These are phyloP conservation scores for Elongisporangium anandrum DNA, from an alignment of 352 stramenopile genomes.

Conservation along the genomic window DNA sequence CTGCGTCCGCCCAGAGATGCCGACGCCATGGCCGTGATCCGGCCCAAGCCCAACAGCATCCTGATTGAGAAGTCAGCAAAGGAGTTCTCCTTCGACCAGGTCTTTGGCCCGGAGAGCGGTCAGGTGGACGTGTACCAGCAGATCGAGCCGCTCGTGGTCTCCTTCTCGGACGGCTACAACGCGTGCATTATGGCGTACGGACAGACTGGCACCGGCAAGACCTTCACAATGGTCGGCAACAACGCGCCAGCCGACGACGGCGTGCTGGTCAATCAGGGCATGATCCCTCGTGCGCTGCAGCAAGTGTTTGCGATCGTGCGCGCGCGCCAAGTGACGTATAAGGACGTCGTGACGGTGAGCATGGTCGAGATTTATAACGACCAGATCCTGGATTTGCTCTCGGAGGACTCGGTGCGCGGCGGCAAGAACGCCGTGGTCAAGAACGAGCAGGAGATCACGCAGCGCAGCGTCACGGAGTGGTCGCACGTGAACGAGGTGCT, in stretches of 20 bases:
- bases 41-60: conserved; percentile 88
- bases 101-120: conserved; percentile 91
- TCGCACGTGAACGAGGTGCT: conserved; percentile 65
- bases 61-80: conserved; percentile 88
- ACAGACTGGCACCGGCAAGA: conserved; percentile 96
- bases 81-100: conserved; percentile 96
- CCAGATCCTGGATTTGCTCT: conserved; percentile 89
- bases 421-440: conserved; percentile 55
- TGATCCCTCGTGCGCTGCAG: conserved; percentile 95
- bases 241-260: conserved; percentile 19
- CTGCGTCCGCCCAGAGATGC: conserved; percentile 48
- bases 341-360: conserved; percentile 76
- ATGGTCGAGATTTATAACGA: conserved; percentile 99
- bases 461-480: conserved; percentile 52
- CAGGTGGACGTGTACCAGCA: conserved; percentile 94
- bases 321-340: conserved; percentile 63
- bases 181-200: conserved; percentile 99
- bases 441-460: conserved; percentile 69
- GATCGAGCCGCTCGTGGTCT: conserved; percentile 93
- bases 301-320: conserved; percentile 91
- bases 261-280: conserved; percentile 72
- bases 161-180: conserved; percentile 97
- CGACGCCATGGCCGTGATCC: conserved; percentile 35
- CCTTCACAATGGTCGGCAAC: conserved; percentile 94
- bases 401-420: conserved; percentile 27